phyloP scores from a whole-genome alignment of 495 filamentous ascomycete species.

The Xylaria palmicola region DNA sequence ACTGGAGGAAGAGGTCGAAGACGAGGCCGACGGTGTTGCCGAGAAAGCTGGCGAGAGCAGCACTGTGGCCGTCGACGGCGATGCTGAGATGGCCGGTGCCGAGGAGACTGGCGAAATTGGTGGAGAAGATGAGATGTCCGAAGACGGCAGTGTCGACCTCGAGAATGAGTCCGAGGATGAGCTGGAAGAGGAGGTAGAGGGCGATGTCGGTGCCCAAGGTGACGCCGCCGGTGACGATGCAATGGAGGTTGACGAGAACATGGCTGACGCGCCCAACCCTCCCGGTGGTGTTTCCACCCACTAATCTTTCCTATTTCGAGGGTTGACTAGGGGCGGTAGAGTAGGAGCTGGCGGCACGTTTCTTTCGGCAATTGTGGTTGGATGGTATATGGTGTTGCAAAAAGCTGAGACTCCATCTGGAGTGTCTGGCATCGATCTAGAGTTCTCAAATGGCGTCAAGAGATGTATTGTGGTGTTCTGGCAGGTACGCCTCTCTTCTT shows the following conservation, averaged over 20 bases:
- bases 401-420: neutral
- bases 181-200: constrained; percentile 79
- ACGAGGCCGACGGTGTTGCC: constrained; percentile 42
- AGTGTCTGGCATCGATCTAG: neutral
- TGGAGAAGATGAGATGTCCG: constrained; percentile 74
- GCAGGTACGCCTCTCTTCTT: neutral
- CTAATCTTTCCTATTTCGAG: neutral
- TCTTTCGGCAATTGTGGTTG: neutral
- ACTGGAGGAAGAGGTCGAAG: constrained; percentile 64
- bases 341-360: neutral
- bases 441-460: neutral
- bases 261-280: constrained; percentile 23
- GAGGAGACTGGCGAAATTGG: constrained; percentile 51
- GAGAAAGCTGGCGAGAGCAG: constrained; percentile 42
- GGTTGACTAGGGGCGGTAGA: too few relatives aligned
- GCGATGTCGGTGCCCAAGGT: constrained; percentile 65
- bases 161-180: constrained; percentile 84
- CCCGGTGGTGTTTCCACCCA: constrained; percentile 7
- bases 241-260: constrained; percentile 71
- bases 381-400: neutral
- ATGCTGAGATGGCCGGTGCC: constrained; percentile 80
- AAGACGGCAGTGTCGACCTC: constrained; percentile 93
- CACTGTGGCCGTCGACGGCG: constrained; percentile 55
- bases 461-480: neutral
- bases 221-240: constrained; percentile 73